phyloP scores from a whole-genome alignment of 352 stramenopile species.

The Blastocystis sp. region DNA sequence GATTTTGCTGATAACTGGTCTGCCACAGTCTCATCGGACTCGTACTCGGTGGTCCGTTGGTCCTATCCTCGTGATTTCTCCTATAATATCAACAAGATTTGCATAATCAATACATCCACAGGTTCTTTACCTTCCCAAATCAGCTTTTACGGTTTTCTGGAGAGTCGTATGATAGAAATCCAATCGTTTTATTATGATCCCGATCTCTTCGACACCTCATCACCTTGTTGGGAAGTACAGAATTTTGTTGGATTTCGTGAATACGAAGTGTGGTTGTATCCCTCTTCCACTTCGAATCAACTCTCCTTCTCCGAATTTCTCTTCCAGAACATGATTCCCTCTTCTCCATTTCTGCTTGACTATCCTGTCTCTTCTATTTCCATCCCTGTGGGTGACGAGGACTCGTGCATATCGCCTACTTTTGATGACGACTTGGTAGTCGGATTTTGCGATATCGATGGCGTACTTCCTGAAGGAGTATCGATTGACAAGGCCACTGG shows the following conservation, averaged over 20 bases:
- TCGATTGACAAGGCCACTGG: background rate
- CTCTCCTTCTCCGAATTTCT: background rate
- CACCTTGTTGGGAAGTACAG: background rate
- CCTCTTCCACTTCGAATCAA: background rate
- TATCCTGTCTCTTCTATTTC: background rate
- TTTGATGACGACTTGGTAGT: background rate
- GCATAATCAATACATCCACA: background rate
- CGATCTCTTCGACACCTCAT: background rate
- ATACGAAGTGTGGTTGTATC: background rate
- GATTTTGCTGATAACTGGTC: background rate
- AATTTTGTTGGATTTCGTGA: background rate
- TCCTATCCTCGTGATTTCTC: background rate
- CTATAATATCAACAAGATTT: background rate
- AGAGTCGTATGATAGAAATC: background rate
- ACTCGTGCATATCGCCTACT: background rate
- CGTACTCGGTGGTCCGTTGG: background rate
- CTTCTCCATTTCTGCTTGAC: background rate
- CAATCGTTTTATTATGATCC: background rate
- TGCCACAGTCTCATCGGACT: background rate
- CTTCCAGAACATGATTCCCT: background rate
- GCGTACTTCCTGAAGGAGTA: background rate
- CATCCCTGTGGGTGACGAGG: background rate
- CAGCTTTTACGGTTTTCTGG: background rate
- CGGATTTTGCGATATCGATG: background rate
- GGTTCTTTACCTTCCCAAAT: background rate